Percentiles rank a stretch among this genome's conserved stretches.
phyloP scores from a whole-genome alignment of 129 eudicot genomes.

The Glebionis coronaria region DNA sequence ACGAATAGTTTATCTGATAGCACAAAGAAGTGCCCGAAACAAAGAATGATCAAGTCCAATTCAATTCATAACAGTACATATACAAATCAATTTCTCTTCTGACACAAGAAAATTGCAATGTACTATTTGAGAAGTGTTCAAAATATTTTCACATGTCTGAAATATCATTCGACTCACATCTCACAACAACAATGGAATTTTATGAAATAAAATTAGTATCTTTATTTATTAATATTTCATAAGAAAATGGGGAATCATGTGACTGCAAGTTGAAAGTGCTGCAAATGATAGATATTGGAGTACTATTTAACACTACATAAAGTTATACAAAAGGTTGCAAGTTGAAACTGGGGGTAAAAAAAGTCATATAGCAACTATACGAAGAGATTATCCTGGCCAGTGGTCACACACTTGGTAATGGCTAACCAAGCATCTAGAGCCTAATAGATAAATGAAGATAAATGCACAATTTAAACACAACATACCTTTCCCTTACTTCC shows the following conservation, averaged over 20 bases:
- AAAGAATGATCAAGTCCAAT: too few relatives aligned
- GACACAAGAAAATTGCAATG: too few relatives aligned
- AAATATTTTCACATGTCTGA: too few relatives aligned
- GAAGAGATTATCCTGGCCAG: neutral
- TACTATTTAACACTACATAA: neutral
- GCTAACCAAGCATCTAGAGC: conserved; percentile 1
- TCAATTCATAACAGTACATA: too few relatives aligned
- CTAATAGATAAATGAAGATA: neutral
- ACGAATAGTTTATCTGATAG: too few relatives aligned
- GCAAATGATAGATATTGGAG: neutral
- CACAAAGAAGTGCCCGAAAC: too few relatives aligned
- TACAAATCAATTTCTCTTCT: too few relatives aligned
- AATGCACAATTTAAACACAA: neutral
- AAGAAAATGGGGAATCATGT: too few relatives aligned
- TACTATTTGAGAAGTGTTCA: too few relatives aligned
- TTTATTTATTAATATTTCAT: neutral
- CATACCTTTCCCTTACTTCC: conserved; percentile 89
- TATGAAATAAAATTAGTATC: neutral
- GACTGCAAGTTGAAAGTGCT: too few relatives aligned
- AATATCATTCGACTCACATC: neutral
- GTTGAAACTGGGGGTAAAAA: too few relatives aligned
- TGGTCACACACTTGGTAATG: neutral
- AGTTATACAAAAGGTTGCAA: neutral
- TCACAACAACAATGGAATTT: neutral
- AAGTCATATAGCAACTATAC: too few relatives aligned